Percentiles rank a stretch among this genome's conserved stretches.
phyloP scores from a whole-genome alignment of 129 eudicot species.

The Helichrysum umbraculigerum region DNA sequence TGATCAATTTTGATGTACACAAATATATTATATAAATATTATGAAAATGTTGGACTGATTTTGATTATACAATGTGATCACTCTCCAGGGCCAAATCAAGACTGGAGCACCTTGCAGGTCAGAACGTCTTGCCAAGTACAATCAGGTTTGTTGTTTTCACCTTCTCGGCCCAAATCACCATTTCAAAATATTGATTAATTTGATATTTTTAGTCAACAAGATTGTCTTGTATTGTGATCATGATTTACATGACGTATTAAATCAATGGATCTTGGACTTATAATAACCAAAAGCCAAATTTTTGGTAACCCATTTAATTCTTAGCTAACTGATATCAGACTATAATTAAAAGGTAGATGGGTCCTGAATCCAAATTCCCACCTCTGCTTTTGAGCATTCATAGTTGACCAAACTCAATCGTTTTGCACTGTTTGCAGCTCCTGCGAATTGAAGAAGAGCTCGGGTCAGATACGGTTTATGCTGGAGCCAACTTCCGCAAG shows the following conservation, averaged over 20 bases:
- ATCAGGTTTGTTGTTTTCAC: constrained; percentile 52
- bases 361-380: not conserved
- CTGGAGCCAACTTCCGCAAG: constrained; percentile 86
- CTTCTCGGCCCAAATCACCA: not conserved
- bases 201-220: not conserved
- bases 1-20: not conserved
- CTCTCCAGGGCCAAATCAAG: constrained; percentile 87
- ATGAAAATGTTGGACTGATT: not conserved
- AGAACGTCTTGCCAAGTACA: constrained; percentile 89
- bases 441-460: constrained; percentile 94
- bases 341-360: not conserved
- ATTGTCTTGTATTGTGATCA: not conserved
- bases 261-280: not conserved
- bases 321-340: not conserved
- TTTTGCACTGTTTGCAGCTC: constrained; percentile 34
- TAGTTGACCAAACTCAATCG: not conserved
- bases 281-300: not conserved
- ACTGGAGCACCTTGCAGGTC: constrained; percentile 99
- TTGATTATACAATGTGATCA: not conserved
- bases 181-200: not conserved
- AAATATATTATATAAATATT: not conserved
- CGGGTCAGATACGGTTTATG: constrained; percentile 89
- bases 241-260: not conserved
- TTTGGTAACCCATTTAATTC: not conserved
- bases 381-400: not conserved